Percentiles rank a stretch among this genome's conserved stretches.
These are phyloP conservation scores for Dendrocalamus latiflorus DNA, from an alignment of 202 grass and related monocot species.

Conservation along the genomic window DNA sequence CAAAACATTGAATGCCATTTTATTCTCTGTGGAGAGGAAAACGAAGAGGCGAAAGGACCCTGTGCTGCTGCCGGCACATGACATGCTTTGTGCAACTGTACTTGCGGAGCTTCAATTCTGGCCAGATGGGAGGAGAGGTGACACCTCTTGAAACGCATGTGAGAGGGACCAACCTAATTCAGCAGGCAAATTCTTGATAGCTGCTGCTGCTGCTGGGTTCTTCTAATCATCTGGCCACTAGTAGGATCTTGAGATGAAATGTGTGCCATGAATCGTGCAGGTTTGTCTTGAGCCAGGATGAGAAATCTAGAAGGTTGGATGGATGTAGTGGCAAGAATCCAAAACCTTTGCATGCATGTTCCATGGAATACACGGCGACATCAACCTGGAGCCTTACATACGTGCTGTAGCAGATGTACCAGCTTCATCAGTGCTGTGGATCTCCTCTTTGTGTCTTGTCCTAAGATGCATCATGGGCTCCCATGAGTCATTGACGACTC, in stretches of 20 bases:
- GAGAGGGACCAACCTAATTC: too few relatives aligned
- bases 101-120: slow-evolving; percentile 35
- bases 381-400: too few relatives aligned
- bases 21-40: background rate
- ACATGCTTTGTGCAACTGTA: slow-evolving; percentile 23
- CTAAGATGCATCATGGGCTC: background rate
- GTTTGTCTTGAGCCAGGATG: too few relatives aligned
- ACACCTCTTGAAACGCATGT: too few relatives aligned
- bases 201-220: too few relatives aligned
- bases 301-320: too few relatives aligned
- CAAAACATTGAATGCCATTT: slow-evolving; percentile 22
- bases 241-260: too few relatives aligned
- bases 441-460: background rate
- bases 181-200: too few relatives aligned
- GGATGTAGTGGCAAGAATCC: background rate
- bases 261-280: too few relatives aligned
- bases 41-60: background rate
- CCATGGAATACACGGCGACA: too few relatives aligned
- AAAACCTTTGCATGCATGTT: background rate
- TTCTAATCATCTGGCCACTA: too few relatives aligned
- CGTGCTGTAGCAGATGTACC: background rate
- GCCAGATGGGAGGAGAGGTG: background rate
- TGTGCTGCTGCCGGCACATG: slow-evolving; percentile 23
- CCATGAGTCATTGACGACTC: too few relatives aligned
- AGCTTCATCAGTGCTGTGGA: background rate